These are phyloP conservation scores for Solanum pinnatisectum DNA, from an alignment of 257 asterid genomes.

Conservation along the genomic window DNA sequence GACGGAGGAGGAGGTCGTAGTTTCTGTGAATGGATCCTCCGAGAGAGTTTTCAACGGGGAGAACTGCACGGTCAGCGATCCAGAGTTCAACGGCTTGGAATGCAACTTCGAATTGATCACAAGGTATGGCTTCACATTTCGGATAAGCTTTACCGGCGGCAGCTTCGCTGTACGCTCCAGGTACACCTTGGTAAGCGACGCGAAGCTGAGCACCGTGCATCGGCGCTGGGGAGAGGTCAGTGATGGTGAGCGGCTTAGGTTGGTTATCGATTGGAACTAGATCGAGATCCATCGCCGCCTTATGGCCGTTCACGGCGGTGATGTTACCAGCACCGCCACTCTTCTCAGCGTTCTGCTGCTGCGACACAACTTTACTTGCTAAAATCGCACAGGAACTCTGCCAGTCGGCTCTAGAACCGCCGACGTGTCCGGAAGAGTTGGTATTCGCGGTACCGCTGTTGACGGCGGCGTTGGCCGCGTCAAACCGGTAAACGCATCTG, in stretches of 20 bases:
- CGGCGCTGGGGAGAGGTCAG: constrained; percentile 78
- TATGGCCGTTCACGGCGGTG: constrained; percentile 65
- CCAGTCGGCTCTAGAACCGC: constrained; percentile 70
- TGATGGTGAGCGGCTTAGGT: constrained; percentile 49
- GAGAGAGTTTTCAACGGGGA: constrained; percentile 83
- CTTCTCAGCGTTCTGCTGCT: constrained; percentile 57
- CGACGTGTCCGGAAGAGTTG: constrained; percentile 21
- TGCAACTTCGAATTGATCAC: constrained; percentile 88
- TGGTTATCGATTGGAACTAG: constrained; percentile 35
- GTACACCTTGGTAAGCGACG: constrained; percentile 88
- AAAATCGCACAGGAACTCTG: constrained; percentile 89
- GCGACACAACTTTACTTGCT: constrained; percentile 83
- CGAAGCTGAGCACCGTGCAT: constrained; percentile 73
- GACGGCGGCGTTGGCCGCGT: constrained; percentile 15
- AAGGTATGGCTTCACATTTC: constrained; percentile 73
- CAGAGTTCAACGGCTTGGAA: constrained; percentile 86
- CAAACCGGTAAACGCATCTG: constrained; percentile 31
- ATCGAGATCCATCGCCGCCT: constrained; percentile 30
- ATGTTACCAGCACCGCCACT: constrained; percentile 39
- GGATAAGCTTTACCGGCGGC: constrained; percentile 89
- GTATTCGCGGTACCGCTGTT: background rate
- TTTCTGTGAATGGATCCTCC: constrained; percentile 93
- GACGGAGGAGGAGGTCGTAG: constrained; percentile 92
- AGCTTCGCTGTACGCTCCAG: constrained; percentile 90
- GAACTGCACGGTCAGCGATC: constrained; percentile 82